Conservation (phyloP, 2,329 filamentous ascomycete species). For the Penicillium verrucosum region DNA sequence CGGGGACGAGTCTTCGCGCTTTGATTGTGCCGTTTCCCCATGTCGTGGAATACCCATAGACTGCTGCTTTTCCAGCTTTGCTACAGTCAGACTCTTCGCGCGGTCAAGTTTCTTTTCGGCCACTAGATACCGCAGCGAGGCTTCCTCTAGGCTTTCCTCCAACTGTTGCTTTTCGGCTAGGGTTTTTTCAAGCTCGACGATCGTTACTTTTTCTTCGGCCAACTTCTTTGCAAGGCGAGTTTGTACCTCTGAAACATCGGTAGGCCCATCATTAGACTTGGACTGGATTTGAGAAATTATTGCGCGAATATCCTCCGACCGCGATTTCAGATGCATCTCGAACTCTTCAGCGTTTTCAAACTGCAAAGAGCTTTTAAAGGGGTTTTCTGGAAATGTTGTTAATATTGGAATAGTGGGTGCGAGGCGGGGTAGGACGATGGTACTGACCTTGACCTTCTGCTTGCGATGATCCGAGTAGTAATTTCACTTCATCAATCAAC, state of each 20-base stretch:
- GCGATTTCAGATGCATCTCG: slow-evolving; percentile 73
- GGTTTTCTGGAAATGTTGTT: slow-evolving; percentile 15
- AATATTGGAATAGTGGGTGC: slow-evolving; percentile 1
- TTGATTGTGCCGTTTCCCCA: slow-evolving; percentile 47
- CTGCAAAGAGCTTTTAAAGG: slow-evolving; percentile 53
- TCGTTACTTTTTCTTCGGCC: slow-evolving; percentile 76
- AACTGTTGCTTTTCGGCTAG: slow-evolving; percentile 77
- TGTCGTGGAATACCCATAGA: slow-evolving; percentile 61
- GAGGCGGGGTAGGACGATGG: neutral
- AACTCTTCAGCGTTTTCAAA: slow-evolving; percentile 61
- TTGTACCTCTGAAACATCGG: slow-evolving; percentile 71
- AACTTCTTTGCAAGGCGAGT: slow-evolving; percentile 70
- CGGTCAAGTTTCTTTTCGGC: slow-evolving; percentile 94
- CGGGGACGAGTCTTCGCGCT: slow-evolving; percentile 50
- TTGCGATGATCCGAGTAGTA: slow-evolving; percentile 35
- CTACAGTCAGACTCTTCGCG: slow-evolving; percentile 80
- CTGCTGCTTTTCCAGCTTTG: slow-evolving; percentile 87
- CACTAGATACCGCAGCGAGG: slow-evolving; percentile 87
- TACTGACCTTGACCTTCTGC: slow-evolving; percentile 30
- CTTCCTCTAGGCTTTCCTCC: slow-evolving; percentile 80
- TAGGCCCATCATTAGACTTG: slow-evolving; percentile 47
- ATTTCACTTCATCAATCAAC: slow-evolving; percentile 49
- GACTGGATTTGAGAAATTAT: slow-evolving; percentile 68
- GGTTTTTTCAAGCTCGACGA: slow-evolving; percentile 71
- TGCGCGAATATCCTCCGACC: slow-evolving; percentile 71